Conservation (phyloP, 768 basidiomycete species). For the Epithele typhae region DNA sequence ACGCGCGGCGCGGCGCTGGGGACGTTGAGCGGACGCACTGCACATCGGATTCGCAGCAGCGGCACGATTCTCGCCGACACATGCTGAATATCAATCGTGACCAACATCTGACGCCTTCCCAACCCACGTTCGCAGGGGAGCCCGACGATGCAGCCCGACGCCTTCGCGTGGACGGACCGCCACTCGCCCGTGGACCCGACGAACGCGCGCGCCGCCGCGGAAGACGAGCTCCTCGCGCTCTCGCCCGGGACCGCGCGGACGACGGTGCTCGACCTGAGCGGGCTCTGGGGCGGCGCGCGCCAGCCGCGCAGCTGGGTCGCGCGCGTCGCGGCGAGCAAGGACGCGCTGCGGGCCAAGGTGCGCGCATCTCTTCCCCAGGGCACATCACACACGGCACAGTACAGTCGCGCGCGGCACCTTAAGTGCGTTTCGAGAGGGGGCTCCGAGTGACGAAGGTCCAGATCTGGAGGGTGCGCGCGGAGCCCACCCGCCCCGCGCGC, state of each 20-base stretch:
- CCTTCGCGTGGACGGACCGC: constrained; percentile 45
- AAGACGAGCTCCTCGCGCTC: constrained; percentile 49
- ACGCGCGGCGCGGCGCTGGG: too few relatives aligned
- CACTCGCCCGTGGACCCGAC: constrained; percentile 38
- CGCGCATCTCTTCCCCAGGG: constrained; percentile 1
- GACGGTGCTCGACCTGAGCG: constrained; percentile 57
- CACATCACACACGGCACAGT: too few relatives aligned
- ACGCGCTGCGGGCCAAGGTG: constrained; percentile 46
- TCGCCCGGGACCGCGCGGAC: constrained; percentile 33
- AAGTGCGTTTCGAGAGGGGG: too few relatives aligned
- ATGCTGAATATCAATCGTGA: too few relatives aligned
- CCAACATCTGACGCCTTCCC: too few relatives aligned
- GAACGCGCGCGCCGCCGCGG: constrained; percentile 46
- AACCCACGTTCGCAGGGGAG: constrained; percentile 22
- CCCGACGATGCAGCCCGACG: constrained; percentile 16
- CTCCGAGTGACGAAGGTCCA: too few relatives aligned
- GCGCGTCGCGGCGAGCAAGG: constrained; percentile 52
- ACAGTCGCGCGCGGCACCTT: too few relatives aligned
- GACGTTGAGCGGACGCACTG: too few relatives aligned
- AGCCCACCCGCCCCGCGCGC: too few relatives aligned
- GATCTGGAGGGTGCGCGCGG: too few relatives aligned
- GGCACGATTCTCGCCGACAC: background rate
- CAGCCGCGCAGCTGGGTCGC: constrained; percentile 46
- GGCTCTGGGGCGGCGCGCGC: constrained; percentile 58
- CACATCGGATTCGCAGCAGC: too few relatives aligned